phyloP scores from a whole-genome alignment of 768 basidiomycete genomes.

The Cubamyces lactineus region DNA sequence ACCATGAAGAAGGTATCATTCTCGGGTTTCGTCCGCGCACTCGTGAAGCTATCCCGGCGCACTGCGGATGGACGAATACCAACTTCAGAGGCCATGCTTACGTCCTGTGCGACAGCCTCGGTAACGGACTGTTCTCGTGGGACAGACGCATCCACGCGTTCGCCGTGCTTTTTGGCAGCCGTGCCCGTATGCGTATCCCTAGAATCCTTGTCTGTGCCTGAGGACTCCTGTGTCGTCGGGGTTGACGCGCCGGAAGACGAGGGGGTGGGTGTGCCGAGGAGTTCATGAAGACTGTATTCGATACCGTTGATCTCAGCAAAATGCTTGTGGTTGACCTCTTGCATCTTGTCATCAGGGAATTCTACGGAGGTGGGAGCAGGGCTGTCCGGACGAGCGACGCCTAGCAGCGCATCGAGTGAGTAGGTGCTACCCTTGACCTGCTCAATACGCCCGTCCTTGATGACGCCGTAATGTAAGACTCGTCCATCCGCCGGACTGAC shows the following conservation, averaged over 20 bases:
- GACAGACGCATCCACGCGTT: conserved; percentile 77
- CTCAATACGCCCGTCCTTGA: conserved; percentile 79
- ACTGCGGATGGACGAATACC: conserved; percentile 52
- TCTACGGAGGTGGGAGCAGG: conserved; percentile 45
- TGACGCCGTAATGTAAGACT: conserved; percentile 89
- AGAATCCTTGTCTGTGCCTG: conserved; percentile 25
- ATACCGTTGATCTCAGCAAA: conserved; percentile 98
- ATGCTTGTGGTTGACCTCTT: conserved; percentile 78
- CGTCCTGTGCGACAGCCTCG: conserved; percentile 66
- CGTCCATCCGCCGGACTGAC: conserved; percentile 95
- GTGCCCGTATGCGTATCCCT: conserved; percentile 22
- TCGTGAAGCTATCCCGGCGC: conserved; percentile 43
- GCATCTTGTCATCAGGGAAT: conserved; percentile 52
- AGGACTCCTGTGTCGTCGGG: conserved; percentile 23
- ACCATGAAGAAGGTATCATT: conserved; percentile 91
- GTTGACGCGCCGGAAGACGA: conserved; percentile 48
- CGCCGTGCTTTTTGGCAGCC: conserved; percentile 60
- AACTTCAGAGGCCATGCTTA: conserved; percentile 73
- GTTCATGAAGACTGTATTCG: conserved; percentile 89
- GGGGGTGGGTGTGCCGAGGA: conserved; percentile 64
- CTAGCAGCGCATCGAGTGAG: conserved; percentile 91
- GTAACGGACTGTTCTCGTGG: conserved; percentile 54
- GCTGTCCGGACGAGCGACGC: conserved; percentile 59
- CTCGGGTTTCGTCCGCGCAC: conserved; percentile 63
- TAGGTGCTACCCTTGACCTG: conserved; percentile 99